Evolutionary conservation across 345 rosid species (phyloP).

Genomic region (Eucalyptus dawsonii): DNA sequence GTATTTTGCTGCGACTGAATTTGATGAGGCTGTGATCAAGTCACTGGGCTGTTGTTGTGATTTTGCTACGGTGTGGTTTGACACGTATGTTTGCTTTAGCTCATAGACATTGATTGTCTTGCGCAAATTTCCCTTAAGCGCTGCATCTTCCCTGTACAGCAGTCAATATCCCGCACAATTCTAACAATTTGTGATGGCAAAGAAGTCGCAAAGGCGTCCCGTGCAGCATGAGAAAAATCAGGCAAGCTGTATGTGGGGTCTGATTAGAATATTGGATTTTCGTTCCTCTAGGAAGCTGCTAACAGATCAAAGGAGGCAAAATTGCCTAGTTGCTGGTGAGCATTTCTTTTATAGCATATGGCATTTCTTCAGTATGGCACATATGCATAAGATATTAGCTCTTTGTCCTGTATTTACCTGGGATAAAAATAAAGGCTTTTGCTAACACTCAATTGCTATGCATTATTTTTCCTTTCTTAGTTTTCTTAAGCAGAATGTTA

Average conservation of each 20-base stretch:
- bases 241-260: slow-evolving; percentile 21
- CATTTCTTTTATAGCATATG: neutral
- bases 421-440: neutral
- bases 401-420: neutral
- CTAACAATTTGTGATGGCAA: neutral
- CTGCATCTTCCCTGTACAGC: neutral
- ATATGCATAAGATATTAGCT: neutral
- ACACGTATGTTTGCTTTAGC: neutral
- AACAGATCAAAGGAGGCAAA: slow-evolving; percentile 4
- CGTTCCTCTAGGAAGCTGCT: slow-evolving; percentile 18
- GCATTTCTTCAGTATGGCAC: neutral
- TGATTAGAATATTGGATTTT: slow-evolving; percentile 20
- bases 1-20: neutral
- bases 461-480: neutral
- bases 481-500: neutral
- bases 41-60: neutral
- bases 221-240: slow-evolving; percentile 6
- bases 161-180: neutral
- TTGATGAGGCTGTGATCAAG: neutral
- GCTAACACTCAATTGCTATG: neutral
- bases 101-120: neutral
- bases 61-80: neutral
- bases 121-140: neutral
- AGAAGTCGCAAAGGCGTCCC: neutral
- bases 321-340: slow-evolving; percentile 11